phyloP scores from a whole-genome alignment of 768 basidiomycete species.

The Infundibulicybe gibba region DNA sequence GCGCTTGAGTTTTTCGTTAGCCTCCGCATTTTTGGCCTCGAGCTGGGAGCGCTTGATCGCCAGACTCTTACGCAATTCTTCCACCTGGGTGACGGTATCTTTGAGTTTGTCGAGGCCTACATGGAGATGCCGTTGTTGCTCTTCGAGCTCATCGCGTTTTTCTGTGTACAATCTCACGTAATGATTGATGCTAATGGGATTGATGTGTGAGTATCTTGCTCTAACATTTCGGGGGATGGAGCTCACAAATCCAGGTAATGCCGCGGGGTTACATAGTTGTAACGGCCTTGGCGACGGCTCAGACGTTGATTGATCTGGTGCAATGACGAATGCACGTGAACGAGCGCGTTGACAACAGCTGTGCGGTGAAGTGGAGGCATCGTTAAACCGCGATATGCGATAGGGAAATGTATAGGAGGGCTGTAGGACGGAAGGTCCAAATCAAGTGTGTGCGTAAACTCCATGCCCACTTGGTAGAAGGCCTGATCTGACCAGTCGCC shows the following conservation, averaged over 20 bases:
- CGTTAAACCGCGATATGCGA: slow-evolving; percentile 79
- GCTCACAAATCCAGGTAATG: slow-evolving; percentile 99
- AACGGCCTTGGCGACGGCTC: slow-evolving; percentile 89
- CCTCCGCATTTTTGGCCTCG: slow-evolving; percentile 90
- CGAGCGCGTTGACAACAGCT: slow-evolving; percentile 91
- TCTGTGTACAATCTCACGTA: slow-evolving; percentile 94
- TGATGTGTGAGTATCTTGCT: slow-evolving; percentile 9
- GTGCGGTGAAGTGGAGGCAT: slow-evolving; percentile 88
- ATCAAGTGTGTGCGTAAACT: slow-evolving; percentile 93
- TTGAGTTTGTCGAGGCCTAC: slow-evolving; percentile 96
- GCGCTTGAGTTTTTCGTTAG: slow-evolving; percentile 94
- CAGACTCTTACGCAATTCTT: slow-evolving; percentile 91
- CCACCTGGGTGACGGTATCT: slow-evolving; percentile 95
- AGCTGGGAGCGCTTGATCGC: slow-evolving; percentile 92
- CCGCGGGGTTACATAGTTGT: slow-evolving; percentile 95
- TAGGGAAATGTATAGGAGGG: slow-evolving; percentile 81
- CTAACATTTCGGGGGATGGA: slow-evolving; percentile 3
- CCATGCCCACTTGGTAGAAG: slow-evolving; percentile 96
- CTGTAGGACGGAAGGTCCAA: slow-evolving; percentile 82
- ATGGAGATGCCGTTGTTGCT: slow-evolving; percentile 97
- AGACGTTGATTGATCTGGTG: slow-evolving; percentile 87
- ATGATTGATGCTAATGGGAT: slow-evolving; percentile 78
- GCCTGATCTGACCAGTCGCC: slow-evolving; percentile 99
- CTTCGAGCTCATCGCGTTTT: slow-evolving; percentile 96
- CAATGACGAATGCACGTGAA: slow-evolving; percentile 86